Conservation (phyloP, 495 filamentous ascomycete species). For the Talaromyces adpressus region DNA sequence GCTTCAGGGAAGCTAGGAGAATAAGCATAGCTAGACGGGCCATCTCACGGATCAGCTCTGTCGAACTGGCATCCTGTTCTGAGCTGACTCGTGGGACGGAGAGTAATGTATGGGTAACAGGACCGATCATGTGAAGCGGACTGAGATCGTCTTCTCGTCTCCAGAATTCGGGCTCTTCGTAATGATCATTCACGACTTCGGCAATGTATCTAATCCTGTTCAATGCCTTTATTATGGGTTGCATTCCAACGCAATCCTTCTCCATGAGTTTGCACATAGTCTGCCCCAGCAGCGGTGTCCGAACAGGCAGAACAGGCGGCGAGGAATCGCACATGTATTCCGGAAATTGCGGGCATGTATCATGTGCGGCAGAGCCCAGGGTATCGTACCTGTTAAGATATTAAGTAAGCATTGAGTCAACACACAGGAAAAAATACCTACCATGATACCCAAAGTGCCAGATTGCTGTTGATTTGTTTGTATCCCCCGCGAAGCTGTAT, state of each 20-base stretch:
- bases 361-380: constrained; percentile 2
- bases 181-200: background rate
- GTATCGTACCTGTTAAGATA: background rate
- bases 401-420: background rate
- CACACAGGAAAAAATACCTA: background rate
- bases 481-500: constrained; percentile 16
- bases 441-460: constrained; percentile 5
- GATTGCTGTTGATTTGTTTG: constrained; percentile 7
- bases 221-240: background rate
- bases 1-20: background rate
- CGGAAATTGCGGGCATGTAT: background rate
- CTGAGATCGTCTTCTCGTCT: constrained; percentile 6
- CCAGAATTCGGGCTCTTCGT: background rate
- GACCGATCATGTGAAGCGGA: background rate
- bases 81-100: constrained; percentile 1
- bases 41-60: background rate
- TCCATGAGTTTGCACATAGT: background rate
- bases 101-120: background rate
- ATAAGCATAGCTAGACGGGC: background rate
- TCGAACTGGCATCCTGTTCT: background rate
- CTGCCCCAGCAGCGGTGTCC: background rate
- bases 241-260: background rate
- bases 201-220: background rate
- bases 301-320: background rate
- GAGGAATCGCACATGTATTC: background rate